Evolutionary conservation across 1,139 yeast genomes (phyloP).

Genomic region (Pneumocystis jirovecii): DNA sequence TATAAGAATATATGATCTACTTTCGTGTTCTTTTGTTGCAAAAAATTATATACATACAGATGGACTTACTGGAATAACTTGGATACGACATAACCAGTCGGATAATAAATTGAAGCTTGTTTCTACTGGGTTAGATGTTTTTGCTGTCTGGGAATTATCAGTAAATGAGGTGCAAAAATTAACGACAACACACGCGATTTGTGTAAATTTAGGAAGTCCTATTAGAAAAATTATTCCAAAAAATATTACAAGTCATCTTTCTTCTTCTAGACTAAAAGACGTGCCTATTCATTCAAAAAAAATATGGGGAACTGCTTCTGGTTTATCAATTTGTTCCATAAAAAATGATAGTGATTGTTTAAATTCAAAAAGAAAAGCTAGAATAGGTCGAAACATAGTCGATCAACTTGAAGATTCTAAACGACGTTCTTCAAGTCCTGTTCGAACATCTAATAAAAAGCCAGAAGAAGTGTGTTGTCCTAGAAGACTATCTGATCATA

Average conservation of each 20-base stretch:
- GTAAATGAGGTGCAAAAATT: neutral
- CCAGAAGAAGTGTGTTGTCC: neutral
- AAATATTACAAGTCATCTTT: neutral
- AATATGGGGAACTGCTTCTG: neutral
- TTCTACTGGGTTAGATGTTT: neutral
- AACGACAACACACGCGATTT: neutral
- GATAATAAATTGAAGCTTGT: neutral
- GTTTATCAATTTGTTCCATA: neutral
- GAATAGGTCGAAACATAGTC: neutral
- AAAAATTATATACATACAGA: conserved; percentile 3
- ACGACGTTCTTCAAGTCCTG: neutral
- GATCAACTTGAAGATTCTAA: neutral
- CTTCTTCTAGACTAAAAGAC: neutral
- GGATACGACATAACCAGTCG: neutral
- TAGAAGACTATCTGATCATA: neutral
- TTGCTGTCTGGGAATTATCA: neutral
- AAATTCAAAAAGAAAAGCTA: neutral
- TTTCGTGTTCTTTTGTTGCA: conserved; percentile 4
- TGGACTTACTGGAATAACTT: neutral
- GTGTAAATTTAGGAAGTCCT: neutral
- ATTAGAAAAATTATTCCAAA: neutral
- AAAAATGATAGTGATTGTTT: neutral
- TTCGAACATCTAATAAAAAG: neutral
- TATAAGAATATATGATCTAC: conserved; percentile 11
- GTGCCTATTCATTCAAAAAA: neutral